Evolutionary conservation across 495 filamentous ascomycete genomes (phyloP).

Genomic region (Acidiella bohemica): DNA sequence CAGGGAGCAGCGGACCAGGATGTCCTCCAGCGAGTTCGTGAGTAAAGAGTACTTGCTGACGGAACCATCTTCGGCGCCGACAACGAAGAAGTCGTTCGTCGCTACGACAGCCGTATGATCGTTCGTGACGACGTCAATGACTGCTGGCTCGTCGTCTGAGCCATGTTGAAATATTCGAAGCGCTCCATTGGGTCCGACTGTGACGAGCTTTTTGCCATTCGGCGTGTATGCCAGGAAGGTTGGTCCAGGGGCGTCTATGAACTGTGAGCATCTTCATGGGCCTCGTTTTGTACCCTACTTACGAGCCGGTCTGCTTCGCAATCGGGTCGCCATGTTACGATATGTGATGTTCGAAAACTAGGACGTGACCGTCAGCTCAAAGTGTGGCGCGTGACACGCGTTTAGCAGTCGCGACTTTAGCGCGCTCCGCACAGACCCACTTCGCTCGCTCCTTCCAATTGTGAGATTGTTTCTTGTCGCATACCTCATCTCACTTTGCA

Average conservation of each 20-base stretch:
- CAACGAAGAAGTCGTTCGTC: slow-evolving; percentile 71
- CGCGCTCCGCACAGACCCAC: no score
- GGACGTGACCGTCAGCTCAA: slow-evolving; percentile 19
- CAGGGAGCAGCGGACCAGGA: slow-evolving; percentile 68
- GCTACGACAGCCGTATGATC: slow-evolving; percentile 12
- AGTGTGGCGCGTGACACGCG: no score
- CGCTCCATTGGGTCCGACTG: slow-evolving; percentile 78
- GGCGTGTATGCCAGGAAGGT: slow-evolving; percentile 57
- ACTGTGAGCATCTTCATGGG: background rate
- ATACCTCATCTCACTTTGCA: no score
- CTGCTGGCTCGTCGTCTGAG: slow-evolving; percentile 77
- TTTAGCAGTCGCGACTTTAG: no score
- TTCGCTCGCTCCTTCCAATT: no score
- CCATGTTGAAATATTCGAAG: slow-evolving; percentile 83
- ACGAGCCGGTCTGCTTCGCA: slow-evolving; percentile 37
- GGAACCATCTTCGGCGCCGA: slow-evolving; percentile 84
- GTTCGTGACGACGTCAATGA: slow-evolving; percentile 50
- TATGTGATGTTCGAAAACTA: no score
- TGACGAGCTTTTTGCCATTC: slow-evolving; percentile 57
- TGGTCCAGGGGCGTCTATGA: slow-evolving; percentile 50
- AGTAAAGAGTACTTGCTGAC: slow-evolving; percentile 74
- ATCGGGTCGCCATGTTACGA: slow-evolving; percentile 18
- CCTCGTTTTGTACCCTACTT: no score
- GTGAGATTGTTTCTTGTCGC: no score
- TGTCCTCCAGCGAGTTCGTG: slow-evolving; percentile 60